Evolutionary conservation across 2,329 filamentous ascomycete species (phyloP).

Genomic region (Septoria linicola): DNA sequence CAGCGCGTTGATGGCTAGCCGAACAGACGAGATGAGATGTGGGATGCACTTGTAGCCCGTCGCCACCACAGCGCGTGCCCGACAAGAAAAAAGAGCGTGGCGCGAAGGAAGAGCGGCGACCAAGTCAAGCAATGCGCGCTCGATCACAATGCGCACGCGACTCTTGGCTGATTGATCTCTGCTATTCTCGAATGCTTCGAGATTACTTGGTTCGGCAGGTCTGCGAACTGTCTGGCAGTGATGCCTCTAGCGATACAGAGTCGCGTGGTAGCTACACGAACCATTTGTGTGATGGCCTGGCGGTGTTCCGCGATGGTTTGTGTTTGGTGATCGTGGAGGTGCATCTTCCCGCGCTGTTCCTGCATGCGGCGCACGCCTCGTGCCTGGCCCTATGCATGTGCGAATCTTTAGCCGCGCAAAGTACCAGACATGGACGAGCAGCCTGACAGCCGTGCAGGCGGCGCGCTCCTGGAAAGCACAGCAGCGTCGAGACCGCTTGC

Average conservation of each 20-base stretch:
- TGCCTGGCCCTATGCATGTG: background rate
- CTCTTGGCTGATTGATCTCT: background rate
- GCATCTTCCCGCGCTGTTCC: background rate
- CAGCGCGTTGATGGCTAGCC: background rate
- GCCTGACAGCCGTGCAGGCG: background rate
- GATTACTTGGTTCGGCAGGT: background rate
- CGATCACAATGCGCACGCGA: background rate
- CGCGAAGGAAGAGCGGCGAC: background rate
- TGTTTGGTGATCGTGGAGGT: background rate
- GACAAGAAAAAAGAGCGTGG: background rate
- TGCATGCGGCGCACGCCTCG: background rate
- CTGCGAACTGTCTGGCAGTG: background rate
- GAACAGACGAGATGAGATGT: background rate
- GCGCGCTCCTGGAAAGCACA: background rate
- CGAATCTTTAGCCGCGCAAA: background rate
- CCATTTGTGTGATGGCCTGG: background rate
- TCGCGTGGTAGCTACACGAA: background rate
- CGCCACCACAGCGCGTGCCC: background rate
- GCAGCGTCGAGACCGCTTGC: background rate
- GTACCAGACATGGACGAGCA: background rate
- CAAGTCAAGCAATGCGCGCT: background rate
- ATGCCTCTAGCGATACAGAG: background rate
- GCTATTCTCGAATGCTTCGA: background rate
- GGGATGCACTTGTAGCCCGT: background rate
- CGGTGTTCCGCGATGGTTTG: background rate